Conservation (phyloP, 148 eudicot genomes). For the Chenopodium quinoa region DNA sequence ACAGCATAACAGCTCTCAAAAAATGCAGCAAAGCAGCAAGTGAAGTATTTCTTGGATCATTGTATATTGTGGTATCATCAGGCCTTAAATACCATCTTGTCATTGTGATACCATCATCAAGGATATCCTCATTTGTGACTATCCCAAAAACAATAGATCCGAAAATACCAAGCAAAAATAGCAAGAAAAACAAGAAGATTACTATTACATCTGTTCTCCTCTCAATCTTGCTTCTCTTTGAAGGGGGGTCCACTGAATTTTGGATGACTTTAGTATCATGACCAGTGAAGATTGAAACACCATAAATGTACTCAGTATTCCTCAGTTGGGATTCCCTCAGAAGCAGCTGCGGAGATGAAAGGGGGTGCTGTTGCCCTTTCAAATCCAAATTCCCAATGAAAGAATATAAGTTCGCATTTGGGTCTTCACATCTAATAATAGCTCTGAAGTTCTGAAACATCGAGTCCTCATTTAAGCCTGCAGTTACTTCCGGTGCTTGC, state of each 20-base stretch:
- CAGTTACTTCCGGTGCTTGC: conserved; percentile 49
- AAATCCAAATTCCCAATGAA: conserved; percentile 56
- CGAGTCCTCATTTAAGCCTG: conserved; percentile 44
- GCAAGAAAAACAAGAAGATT: conserved; percentile 43
- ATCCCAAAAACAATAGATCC: conserved; percentile 54
- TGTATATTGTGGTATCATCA: conserved; percentile 42
- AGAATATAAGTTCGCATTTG: conserved; percentile 61
- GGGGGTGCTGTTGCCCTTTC: conserved; percentile 38
- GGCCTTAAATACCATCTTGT: conserved; percentile 67
- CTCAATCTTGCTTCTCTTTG: conserved; percentile 71
- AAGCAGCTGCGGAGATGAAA: conserved; percentile 57
- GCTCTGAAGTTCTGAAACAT: conserved; percentile 46
- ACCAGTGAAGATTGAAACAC: conserved; percentile 67
- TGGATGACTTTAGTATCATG: conserved; percentile 67
- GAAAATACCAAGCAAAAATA: conserved; percentile 38
- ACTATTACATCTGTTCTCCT: conserved; percentile 54
- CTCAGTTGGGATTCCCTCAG: conserved; percentile 62
- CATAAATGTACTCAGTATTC: conserved; percentile 62
- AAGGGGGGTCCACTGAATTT: conserved; percentile 61
- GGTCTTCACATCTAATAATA: conserved; percentile 61
- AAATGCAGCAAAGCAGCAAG: conserved; percentile 50
- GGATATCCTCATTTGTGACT: conserved; percentile 41
- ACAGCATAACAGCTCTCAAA: conserved; percentile 56
- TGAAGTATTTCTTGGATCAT: conserved; percentile 40
- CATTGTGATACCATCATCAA: conserved; percentile 37